Evolutionary conservation across 2,329 filamentous ascomycete genomes (phyloP).

Genomic region (Colletotrichum filicis): DNA sequence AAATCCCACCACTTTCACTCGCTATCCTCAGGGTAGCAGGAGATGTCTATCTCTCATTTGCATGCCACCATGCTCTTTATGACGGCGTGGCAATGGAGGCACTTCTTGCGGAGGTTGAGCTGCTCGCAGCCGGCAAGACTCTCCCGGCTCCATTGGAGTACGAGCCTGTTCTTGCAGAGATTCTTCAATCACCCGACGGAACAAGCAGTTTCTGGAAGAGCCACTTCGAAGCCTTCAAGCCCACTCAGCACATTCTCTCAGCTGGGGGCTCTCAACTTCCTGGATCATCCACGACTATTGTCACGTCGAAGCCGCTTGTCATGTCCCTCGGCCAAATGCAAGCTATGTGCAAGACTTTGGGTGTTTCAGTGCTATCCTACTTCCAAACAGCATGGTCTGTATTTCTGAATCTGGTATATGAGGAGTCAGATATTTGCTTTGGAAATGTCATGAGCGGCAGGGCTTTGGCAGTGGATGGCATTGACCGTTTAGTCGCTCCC

Average conservation of each 20-base stretch:
- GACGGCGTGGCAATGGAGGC: slow-evolving; percentile 82
- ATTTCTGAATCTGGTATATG: slow-evolving; percentile 67
- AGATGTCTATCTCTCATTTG: slow-evolving; percentile 55
- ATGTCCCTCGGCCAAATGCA: slow-evolving; percentile 59
- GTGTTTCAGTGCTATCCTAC: slow-evolving; percentile 72
- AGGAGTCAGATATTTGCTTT: slow-evolving; percentile 79
- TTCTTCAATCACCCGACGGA: slow-evolving; percentile 58
- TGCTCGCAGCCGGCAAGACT: slow-evolving; percentile 56
- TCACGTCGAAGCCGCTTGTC: not conserved
- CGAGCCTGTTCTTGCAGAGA: slow-evolving; percentile 70
- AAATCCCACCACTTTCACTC: slow-evolving; percentile 57
- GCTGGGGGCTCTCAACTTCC: not conserved
- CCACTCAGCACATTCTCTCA: slow-evolving; percentile 35
- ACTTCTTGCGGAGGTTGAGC: slow-evolving; percentile 78
- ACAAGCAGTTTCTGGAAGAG: slow-evolving; percentile 74
- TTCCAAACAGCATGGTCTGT: slow-evolving; percentile 80
- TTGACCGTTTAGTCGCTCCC: slow-evolving; percentile 83
- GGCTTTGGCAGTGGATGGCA: slow-evolving; percentile 70
- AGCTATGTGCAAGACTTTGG: slow-evolving; percentile 59
- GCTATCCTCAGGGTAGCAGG: slow-evolving; percentile 50
- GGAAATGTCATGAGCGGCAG: slow-evolving; percentile 88
- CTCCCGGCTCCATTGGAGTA: slow-evolving; percentile 67
- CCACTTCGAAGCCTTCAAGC: slow-evolving; percentile 63
- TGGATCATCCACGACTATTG: not conserved
- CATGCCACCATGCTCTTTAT: slow-evolving; percentile 85